Evolutionary conservation across 148 eudicot species (phyloP).

Genomic region (Bassia scoparia): DNA sequence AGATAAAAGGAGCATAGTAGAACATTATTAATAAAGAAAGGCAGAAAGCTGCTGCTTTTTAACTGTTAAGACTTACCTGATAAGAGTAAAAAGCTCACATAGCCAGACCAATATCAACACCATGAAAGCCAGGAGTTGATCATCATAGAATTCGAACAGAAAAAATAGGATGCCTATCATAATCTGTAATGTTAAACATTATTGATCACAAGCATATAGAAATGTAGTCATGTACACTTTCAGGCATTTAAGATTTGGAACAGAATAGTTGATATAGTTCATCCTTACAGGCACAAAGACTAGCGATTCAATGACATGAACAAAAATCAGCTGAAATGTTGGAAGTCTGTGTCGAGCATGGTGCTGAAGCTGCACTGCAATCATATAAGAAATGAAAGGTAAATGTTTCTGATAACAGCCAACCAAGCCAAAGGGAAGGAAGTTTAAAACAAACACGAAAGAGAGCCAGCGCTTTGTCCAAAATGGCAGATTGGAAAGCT

Average conservation of each 20-base stretch:
- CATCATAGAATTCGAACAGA: conserved; percentile 94
- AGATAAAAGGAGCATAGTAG: neutral
- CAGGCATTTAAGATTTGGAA: neutral
- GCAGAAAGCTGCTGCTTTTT: neutral
- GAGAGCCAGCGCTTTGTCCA: neutral
- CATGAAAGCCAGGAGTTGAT: conserved; percentile 98
- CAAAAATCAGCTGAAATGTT: conserved; percentile 96
- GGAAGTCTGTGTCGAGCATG: conserved; percentile 99
- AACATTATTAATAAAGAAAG: neutral
- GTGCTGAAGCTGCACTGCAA: conserved; percentile 98
- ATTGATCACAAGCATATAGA: conserved; percentile 11
- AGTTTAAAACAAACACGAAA: neutral
- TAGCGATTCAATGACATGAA: conserved; percentile 95
- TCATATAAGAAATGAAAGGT: conserved; percentile 2
- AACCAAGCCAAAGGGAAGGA: neutral
- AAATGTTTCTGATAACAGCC: neutral
- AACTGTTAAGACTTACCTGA: conserved; percentile 52
- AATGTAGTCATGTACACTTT: neutral
- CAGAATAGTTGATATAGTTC: neutral
- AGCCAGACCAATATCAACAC: conserved; percentile 96
- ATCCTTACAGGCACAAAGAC: conserved; percentile 92
- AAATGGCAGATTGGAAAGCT: neutral
- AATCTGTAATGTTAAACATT: conserved; percentile 55
- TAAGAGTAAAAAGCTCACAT: conserved; percentile 92
- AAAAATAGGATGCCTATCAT: conserved; percentile 98